Evolutionary conservation across 2,329 filamentous ascomycete species (phyloP), one percentile per base, ranked within the genome.

Genomic region (Claviceps capensis): DNA sequence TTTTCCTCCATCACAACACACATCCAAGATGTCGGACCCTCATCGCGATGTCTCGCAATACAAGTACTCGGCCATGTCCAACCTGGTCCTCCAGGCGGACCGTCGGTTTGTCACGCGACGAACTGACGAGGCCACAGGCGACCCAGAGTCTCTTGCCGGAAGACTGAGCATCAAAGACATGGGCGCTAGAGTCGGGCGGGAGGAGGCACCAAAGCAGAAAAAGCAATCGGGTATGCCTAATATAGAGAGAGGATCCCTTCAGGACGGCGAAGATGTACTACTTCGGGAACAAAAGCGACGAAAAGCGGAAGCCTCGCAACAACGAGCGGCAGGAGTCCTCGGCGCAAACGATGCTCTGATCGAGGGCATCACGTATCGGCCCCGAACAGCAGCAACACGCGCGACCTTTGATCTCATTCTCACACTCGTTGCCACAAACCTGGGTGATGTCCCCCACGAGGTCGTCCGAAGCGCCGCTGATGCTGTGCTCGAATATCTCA

Each of bases 31-130:
- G 87, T 78, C 85, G 69, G 86, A 83, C 68, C 76, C 81, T 69
- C 76, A 83, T 64, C 81, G 80, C 70, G 82, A 93, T 85, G 86
- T 95, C 64, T 90, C 88, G 70, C 90, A 95, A 72, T 96, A 95
- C 80, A 96, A 96, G 72, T 95, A 96, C 81, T 89, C 89, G 82
- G 89, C 88, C 70, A 97, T 98, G 93, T 98, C 93, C 74, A 98
- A 98, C 82, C 85, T 98, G 88, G 93, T 98, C 67, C 88, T 98
- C 81, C 93, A 98, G 86, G 90, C 89, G 74, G 93, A 98, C 76
- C 85, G 90, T 73, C 85, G 93, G 62, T 97, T 98, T 67, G 85
- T 95, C 62, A 88, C 88, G 58, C 83, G 93, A 67, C 83, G 89
- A 63, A 89, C 84, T 61, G 91, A 98, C 71, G 94, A 98, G 73